These are phyloP conservation scores for Aspergillus affinis DNA, from an alignment of 495 filamentous ascomycete species.

Conservation along the genomic window DNA sequence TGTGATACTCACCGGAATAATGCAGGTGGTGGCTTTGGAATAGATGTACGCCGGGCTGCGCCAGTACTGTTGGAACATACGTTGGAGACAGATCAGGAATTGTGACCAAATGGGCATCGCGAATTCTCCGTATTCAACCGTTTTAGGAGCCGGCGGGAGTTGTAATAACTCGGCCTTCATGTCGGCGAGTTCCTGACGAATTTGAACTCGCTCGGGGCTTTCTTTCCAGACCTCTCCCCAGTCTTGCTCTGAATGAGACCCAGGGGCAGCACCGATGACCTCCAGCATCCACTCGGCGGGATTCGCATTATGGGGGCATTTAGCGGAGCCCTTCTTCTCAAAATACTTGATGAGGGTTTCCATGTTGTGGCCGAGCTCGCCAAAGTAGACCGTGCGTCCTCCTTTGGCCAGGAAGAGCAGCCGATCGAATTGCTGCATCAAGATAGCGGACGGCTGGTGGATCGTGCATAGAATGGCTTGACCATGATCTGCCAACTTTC, in stretches of 20 bases:
- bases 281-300: constrained; percentile 95
- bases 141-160: constrained; percentile 38
- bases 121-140: constrained; percentile 44
- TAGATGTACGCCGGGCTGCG: constrained; percentile 85
- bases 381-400: constrained; percentile 82
- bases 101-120: constrained; percentile 53
- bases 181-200: constrained; percentile 63
- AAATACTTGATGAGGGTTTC: constrained; percentile 72
- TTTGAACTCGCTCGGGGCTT: constrained; percentile 62
- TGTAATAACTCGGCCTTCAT: constrained; percentile 55
- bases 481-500: constrained; percentile 78
- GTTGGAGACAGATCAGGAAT: constrained; percentile 44
- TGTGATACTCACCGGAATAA: constrained; percentile 29
- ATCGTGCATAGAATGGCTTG: constrained; percentile 92
- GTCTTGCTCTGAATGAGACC: constrained; percentile 68
- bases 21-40: constrained; percentile 61
- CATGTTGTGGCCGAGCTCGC: constrained; percentile 75
- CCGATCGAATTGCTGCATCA: constrained; percentile 90
- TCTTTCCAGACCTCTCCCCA: constrained; percentile 78
- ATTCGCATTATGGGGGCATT: constrained; percentile 70
- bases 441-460: constrained; percentile 86
- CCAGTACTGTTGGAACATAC: constrained; percentile 90
- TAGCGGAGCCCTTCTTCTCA: constrained; percentile 66
- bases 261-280: constrained; percentile 84
- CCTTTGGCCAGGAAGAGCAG: constrained; percentile 78